phyloP scores from a whole-genome alignment of 148 eudicot genomes.

The Rheum nobile region DNA sequence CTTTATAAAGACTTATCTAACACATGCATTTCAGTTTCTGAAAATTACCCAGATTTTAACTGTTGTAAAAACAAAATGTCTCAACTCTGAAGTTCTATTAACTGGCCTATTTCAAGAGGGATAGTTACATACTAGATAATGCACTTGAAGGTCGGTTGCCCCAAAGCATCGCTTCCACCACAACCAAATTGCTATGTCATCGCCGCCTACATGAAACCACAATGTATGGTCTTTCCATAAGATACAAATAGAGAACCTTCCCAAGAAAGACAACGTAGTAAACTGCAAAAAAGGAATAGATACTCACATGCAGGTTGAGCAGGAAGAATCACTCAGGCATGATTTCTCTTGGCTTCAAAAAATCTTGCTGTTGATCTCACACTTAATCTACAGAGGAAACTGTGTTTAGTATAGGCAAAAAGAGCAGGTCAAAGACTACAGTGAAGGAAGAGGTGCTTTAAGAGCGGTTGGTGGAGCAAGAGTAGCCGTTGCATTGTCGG shows the following conservation, averaged over 20 bases:
- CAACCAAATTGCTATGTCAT: too few species aligned
- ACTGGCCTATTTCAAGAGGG: too few species aligned
- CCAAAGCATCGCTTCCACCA: too few species aligned
- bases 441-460: not conserved
- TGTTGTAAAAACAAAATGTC: not conserved
- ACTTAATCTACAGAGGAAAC: not conserved
- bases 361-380: not conserved
- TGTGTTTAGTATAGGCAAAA: not conserved
- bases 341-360: not conserved
- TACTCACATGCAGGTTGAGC: not conserved
- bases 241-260: not conserved
- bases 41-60: not conserved
- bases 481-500: conserved; percentile 7
- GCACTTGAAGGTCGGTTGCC: too few species aligned
- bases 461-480: not conserved
- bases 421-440: not conserved
- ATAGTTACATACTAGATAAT: too few species aligned
- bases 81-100: too few species aligned
- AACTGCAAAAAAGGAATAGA: not conserved
- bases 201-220: too few species aligned
- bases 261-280: not conserved
- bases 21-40: not conserved
- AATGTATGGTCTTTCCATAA: not conserved
- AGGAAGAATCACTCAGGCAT: not conserved
- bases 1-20: not conserved